Evolutionary conservation across 1,284 basidiomycete genomes (phyloP).

Genomic region (Neonothopanus nambi): DNA sequence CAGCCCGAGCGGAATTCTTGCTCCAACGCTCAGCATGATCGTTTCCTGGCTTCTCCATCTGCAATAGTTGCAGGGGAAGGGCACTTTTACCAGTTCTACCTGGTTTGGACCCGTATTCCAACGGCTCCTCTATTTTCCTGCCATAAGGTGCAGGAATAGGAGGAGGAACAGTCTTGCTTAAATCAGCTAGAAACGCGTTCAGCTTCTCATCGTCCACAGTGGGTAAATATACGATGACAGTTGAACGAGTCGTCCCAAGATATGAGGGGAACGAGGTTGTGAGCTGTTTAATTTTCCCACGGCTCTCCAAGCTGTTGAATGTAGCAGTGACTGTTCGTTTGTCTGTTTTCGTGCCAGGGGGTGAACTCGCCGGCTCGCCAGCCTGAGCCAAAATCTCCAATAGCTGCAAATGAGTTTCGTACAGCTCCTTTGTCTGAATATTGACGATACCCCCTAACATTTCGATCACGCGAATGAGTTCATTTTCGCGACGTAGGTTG

Average conservation of each 20-base stretch:
- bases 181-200: constrained; percentile 50
- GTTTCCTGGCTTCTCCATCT: constrained; percentile 41
- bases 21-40: constrained; percentile 41
- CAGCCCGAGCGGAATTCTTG: constrained; percentile 41
- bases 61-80: constrained; percentile 42
- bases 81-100: constrained; percentile 27
- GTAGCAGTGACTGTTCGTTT: constrained; percentile 67
- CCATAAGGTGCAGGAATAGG: constrained; percentile 32
- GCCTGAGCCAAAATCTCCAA: constrained; percentile 53
- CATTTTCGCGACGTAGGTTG: constrained; percentile 74
- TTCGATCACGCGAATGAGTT: constrained; percentile 64
- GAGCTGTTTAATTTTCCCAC: constrained; percentile 64
- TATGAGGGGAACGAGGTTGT: constrained; percentile 56
- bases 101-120: constrained; percentile 48
- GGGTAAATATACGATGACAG: constrained; percentile 63
- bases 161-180: constrained; percentile 40
- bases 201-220: constrained; percentile 50
- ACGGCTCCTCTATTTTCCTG: constrained; percentile 49
- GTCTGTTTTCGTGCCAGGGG: constrained; percentile 67
- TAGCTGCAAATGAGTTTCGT: constrained; percentile 60
- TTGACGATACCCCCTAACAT: constrained; percentile 65
- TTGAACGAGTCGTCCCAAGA: constrained; percentile 53
- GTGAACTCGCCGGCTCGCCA: constrained; percentile 67
- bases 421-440: constrained; percentile 65
- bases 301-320: constrained; percentile 58